These are phyloP conservation scores for Cystoderma amianthinum DNA, from an alignment of 768 basidiomycete species.

Conservation along the genomic window DNA sequence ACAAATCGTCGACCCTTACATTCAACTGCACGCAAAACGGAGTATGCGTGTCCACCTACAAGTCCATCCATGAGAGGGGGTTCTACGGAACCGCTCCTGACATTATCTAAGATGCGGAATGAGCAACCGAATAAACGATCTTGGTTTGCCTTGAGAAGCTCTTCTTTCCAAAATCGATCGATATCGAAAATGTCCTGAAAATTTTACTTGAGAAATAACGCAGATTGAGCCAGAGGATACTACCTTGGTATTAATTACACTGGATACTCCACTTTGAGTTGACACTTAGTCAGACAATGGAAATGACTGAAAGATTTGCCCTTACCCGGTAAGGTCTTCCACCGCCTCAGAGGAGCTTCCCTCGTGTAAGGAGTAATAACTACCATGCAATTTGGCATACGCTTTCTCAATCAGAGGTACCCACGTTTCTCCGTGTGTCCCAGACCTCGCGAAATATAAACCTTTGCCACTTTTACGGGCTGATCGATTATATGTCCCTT, in stretches of 20 bases:
- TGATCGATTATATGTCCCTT: constrained; percentile 33
- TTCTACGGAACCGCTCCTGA: constrained; percentile 16
- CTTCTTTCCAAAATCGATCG: constrained; percentile 33
- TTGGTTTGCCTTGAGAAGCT: constrained; percentile 27
- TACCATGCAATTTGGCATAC: constrained; percentile 49
- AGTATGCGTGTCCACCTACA: constrained; percentile 37
- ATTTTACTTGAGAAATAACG: background rate
- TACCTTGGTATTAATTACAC: constrained; percentile 18
- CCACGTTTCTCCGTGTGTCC: constrained; percentile 46
- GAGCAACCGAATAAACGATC: constrained; percentile 34
- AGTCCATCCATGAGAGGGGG: constrained; percentile 26
- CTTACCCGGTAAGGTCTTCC: constrained; percentile 52
- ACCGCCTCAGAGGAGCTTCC: constrained; percentile 43
- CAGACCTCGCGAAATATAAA: constrained; percentile 43
- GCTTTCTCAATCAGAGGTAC: constrained; percentile 53
- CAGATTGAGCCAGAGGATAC: background rate
- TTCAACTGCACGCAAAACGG: constrained; percentile 42
- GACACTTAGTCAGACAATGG: background rate
- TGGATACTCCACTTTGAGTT: constrained; percentile 15
- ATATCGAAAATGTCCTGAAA: constrained; percentile 31
- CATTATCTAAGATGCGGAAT: constrained; percentile 14
- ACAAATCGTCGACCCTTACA: constrained; percentile 42
- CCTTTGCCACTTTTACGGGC: constrained; percentile 40
- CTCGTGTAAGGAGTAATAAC: constrained; percentile 33
- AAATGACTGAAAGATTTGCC: background rate